Evolutionary conservation across 2,329 filamentous ascomycete species (phyloP), one percentile per base, ranked within the genome.

Genomic region (Xylaria sp.): DNA sequence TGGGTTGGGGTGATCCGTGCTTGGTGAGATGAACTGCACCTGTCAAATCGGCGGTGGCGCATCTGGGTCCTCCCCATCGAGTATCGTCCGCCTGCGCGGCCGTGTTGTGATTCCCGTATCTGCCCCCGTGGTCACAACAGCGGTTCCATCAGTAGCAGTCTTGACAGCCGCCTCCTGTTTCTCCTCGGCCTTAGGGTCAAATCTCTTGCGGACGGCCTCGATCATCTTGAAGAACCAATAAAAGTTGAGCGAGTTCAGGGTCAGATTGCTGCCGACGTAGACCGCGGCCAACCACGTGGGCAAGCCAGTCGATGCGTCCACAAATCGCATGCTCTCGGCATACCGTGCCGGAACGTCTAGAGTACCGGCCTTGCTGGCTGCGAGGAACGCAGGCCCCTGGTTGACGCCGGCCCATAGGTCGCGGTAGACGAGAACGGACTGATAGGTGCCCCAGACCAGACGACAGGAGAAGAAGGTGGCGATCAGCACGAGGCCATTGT

Each of bases 181-280:
- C 70, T 80, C 77, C 30, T 81, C 61, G 20, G 46, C 76, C 4
- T 74, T 75, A 43, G 90, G 80, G 68, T 88, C 85, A 76, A 96
- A 96, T 30, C 93, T 86, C 82, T 92, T 94, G 67, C 89, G 85
- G 13, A 96, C 88, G 9, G 93, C 92, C 67, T 88, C 85, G 70
- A 97, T 89, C 93, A 97, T 97, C 86, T 93, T 93, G 76, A 89
- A 84, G 78, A 95, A 96, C 93, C 93, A 97, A 80, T 90, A 92
- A 75, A 92, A 89, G 80, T 97, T 97, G 60, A 97, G 82, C 13
- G 86, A 84, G 76, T 94, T 95, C 30, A 97, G 85, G 0, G 87
- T 86, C 23, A 93, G 62, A 78, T 96, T 96, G 76, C 88, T 89
- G 10, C 84, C 84, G 7, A 94, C 79, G 76, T 96, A 96, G 32